These are phyloP conservation scores for Botrytis squamosa DNA, from an alignment of 2,329 filamentous ascomycete genomes.

Conservation along the genomic window DNA sequence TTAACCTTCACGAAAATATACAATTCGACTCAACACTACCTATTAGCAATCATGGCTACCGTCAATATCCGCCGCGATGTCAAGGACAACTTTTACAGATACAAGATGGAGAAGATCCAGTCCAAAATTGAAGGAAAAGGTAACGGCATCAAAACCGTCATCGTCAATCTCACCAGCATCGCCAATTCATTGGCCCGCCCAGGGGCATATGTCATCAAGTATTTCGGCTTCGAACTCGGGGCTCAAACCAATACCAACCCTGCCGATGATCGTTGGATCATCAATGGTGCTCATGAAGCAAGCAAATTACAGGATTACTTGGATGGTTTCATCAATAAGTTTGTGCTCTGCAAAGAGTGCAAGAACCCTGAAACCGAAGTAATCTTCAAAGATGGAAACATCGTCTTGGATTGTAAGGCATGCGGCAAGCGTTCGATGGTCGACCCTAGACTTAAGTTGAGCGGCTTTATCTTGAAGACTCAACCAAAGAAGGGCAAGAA, in stretches of 20 bases:
- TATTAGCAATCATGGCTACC: conserved; percentile 78
- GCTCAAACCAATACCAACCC: conserved; percentile 98
- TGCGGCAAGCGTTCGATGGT: conserved; percentile 92
- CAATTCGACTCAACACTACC: conserved; percentile 25
- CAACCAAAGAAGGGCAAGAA: conserved; percentile 97
- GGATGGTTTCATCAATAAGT: conserved; percentile 97
- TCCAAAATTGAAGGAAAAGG: conserved; percentile 99
- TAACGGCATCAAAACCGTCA: conserved; percentile 98
- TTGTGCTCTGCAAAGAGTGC: conserved; percentile 99
- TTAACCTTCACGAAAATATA: conserved; percentile 26
- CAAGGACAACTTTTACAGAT: conserved; percentile 98
- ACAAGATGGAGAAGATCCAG: conserved; percentile 99
- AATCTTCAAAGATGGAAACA: conserved; percentile 88
- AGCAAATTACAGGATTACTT: conserved; percentile 96
- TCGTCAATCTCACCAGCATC: conserved; percentile 94
- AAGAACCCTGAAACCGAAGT: conserved; percentile 99
- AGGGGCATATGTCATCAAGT: conserved; percentile 96
- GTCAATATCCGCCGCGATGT: conserved; percentile 98
- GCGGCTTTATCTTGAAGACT: conserved; percentile 96
- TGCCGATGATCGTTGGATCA: conserved; percentile 98
- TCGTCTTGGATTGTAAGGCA: conserved; percentile 96
- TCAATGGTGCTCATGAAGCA: conserved; percentile 96
- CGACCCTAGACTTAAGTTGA: conserved; percentile 91
- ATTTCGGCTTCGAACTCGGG: conserved; percentile 98
- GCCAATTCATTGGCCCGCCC: conserved; percentile 89